These are phyloP conservation scores for Penicillium desertorum DNA, from an alignment of 495 filamentous ascomycete genomes.

Conservation along the genomic window DNA sequence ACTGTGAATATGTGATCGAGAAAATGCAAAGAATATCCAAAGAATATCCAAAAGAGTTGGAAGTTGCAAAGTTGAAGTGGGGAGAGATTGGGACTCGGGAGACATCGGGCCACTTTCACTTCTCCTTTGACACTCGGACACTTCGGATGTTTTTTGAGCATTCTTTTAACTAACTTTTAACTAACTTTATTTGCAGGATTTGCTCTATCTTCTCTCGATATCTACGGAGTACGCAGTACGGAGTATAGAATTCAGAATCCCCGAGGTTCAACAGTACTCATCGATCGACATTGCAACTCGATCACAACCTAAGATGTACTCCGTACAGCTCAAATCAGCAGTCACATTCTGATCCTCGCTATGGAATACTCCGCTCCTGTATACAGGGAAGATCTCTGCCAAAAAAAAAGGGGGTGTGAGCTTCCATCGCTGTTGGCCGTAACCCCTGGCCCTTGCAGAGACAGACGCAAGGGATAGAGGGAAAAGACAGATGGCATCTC, in stretches of 20 bases:
- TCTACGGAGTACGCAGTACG: neutral
- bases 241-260: neutral
- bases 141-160: neutral
- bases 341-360: neutral
- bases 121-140: neutral
- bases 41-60: neutral
- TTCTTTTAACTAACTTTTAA: no score
- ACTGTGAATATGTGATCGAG: neutral
- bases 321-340: neutral
- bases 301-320: neutral
- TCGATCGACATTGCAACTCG: neutral
- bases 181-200: neutral
- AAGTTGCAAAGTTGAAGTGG: neutral
- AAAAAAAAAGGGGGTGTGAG: neutral
- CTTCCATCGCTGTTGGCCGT: neutral
- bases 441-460: slow-evolving; percentile 4
- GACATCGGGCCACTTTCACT: neutral
- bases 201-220: neutral
- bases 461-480: slow-evolving; percentile 12
- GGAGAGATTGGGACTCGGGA: neutral
- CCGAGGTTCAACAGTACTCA: neutral
- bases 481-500: slow-evolving; percentile 6
- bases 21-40: neutral
- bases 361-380: neutral
- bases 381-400: neutral